These are phyloP conservation scores for Linderina pennispora DNA, from an alignment of 192 early-diverging fungal genomes.

Conservation along the genomic window DNA sequence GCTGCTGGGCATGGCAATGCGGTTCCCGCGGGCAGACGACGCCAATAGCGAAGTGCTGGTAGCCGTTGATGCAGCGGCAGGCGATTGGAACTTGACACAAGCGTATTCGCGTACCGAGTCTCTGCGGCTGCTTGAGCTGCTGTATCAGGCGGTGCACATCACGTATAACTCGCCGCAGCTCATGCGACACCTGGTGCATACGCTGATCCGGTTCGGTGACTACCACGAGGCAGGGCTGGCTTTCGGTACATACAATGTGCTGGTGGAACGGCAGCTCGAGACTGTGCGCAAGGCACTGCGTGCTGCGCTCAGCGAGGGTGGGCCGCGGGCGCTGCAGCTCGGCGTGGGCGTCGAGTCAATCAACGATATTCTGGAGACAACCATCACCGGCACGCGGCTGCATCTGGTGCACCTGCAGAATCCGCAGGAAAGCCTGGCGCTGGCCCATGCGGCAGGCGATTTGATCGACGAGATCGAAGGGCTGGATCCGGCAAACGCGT, in stretches of 20 bases:
- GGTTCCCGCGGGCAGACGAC: conserved; percentile 60
- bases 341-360: conserved; percentile 13
- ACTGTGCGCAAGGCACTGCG: conserved; percentile 13
- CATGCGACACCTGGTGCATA: conserved; percentile 55
- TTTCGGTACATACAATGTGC: conserved; percentile 53
- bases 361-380: conserved; percentile 17
- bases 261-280: conserved; percentile 48
- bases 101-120: conserved; percentile 49
- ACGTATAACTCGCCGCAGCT: conserved; percentile 69
- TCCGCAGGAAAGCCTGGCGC: conserved; percentile 28
- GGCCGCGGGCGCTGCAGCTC: background rate
- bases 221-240: conserved; percentile 72
- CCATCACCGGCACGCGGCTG: conserved; percentile 45
- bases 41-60: conserved; percentile 52
- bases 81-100: conserved; percentile 53
- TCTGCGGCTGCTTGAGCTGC: conserved; percentile 50
- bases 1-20: conserved; percentile 46
- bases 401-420: conserved; percentile 23
- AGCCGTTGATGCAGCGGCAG: conserved; percentile 57
- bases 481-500: conserved; percentile 20
- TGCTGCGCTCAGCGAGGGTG: conserved; percentile 8
- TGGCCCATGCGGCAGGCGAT: conserved; percentile 36
- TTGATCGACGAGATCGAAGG: conserved; percentile 31
- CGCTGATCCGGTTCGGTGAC: conserved; percentile 57
- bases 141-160: conserved; percentile 58